Percentiles rank a stretch among this genome's conserved stretches.
Evolutionary conservation across 106 monocot species (phyloP).

Genomic region (Phalaenopsis aphrodite): DNA sequence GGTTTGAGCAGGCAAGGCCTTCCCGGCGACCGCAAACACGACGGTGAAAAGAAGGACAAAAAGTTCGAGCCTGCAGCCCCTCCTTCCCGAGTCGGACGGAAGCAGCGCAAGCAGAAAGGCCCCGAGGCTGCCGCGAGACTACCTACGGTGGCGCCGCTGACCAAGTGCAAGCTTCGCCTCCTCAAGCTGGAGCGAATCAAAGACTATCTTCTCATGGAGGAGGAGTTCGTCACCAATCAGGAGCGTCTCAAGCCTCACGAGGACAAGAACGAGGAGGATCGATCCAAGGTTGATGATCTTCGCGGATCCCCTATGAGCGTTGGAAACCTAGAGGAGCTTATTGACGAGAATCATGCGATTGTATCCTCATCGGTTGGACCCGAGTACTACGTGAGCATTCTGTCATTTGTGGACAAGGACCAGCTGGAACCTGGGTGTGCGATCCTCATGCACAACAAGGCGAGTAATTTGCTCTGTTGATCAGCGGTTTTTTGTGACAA

Average conservation of each 20-base stretch:
- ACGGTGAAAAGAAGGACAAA: slow-evolving; percentile 57
- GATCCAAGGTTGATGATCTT: slow-evolving; percentile 93
- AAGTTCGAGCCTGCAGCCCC: slow-evolving; percentile 92
- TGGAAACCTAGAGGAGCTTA: slow-evolving; percentile 92
- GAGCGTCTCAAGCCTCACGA: slow-evolving; percentile 86
- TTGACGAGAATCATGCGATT: slow-evolving; percentile 96
- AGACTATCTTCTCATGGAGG: slow-evolving; percentile 94
- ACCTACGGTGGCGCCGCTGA: slow-evolving; percentile 71
- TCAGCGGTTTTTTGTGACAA: background rate
- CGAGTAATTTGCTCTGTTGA: slow-evolving; percentile 5
- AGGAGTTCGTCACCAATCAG: slow-evolving; percentile 91
- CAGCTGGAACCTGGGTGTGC: slow-evolving; percentile 96
- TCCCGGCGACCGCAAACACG: slow-evolving; percentile 51
- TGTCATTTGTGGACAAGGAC: slow-evolving; percentile 98
- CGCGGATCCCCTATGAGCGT: slow-evolving; percentile 96
- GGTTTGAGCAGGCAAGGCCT: slow-evolving; percentile 46
- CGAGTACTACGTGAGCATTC: slow-evolving; percentile 88
- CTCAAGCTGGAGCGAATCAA: slow-evolving; percentile 94
- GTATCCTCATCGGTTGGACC: slow-evolving; percentile 94
- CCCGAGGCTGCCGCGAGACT: slow-evolving; percentile 81
- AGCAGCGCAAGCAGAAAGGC: slow-evolving; percentile 96
- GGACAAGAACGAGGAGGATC: slow-evolving; percentile 95
- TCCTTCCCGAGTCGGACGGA: slow-evolving; percentile 78
- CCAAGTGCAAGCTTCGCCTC: slow-evolving; percentile 87
- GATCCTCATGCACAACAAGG: slow-evolving; percentile 99